Percentiles rank a stretch among this genome's conserved stretches.
Evolutionary conservation across 441 rosid species (phyloP).

Genomic region (Syzygium malaccense): DNA sequence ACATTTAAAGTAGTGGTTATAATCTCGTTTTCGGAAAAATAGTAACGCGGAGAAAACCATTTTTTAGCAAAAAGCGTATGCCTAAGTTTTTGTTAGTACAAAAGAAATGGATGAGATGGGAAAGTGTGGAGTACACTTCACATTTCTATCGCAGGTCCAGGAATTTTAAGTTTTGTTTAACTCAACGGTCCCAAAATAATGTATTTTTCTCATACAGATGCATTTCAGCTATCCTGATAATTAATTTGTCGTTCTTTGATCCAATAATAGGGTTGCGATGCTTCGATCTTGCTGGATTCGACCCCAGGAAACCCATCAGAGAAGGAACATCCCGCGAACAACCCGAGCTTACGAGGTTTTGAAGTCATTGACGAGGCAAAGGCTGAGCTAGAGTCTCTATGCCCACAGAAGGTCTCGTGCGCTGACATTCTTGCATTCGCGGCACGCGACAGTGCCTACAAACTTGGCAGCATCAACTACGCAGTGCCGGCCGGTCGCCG

Average conservation of each 20-base stretch:
- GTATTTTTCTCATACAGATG: not conserved
- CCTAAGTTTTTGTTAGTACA: not conserved
- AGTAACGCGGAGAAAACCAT: rapidly evolving
- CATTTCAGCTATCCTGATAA: not conserved
- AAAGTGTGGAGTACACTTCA: not conserved
- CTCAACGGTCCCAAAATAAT: too few relatives aligned
- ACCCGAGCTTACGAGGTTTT: not conserved
- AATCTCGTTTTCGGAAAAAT: not conserved
- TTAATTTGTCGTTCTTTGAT: not conserved
- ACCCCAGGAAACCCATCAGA: not conserved
- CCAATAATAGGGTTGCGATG: not conserved
- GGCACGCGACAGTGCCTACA: not conserved
- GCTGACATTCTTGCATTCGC: not conserved
- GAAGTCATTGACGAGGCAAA: not conserved
- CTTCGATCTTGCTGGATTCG: not conserved
- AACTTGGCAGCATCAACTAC: not conserved
- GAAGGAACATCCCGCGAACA: not conserved
- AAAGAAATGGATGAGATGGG: not conserved
- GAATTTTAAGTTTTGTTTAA: too few relatives aligned
- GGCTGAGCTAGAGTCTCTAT: not conserved
- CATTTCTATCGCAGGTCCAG: too few relatives aligned
- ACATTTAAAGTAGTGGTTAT: not conserved
- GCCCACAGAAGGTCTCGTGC: not conserved
- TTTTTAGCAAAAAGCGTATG: not conserved
- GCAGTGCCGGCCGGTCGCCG: not conserved